Conservation (phyloP, 352 stramenopile species). For the Heterotrichella gracilis region DNA sequence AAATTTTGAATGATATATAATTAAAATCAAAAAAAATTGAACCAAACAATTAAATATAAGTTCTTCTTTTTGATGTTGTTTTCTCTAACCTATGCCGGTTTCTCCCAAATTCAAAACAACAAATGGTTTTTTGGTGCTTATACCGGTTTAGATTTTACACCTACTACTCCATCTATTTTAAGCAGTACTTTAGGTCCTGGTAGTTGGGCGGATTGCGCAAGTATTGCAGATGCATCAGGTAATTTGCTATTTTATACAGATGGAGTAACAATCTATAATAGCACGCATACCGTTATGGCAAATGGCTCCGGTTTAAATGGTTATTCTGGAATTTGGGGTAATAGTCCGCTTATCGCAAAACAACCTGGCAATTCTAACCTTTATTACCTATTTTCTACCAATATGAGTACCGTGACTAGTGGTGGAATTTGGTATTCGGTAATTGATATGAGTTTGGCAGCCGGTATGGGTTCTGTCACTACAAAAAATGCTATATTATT, state of each 20-base stretch:
- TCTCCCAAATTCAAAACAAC: not conserved
- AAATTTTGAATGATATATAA: no score
- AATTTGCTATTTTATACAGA: conserved; percentile 6
- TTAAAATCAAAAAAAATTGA: no score
- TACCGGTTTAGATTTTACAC: not conserved
- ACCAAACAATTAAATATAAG: no score
- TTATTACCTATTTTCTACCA: not conserved
- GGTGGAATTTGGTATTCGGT: not conserved
- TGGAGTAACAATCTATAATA: not conserved
- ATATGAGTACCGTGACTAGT: no score
- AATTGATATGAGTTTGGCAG: not conserved
- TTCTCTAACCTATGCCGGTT: no score
- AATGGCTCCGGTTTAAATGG: not conserved
- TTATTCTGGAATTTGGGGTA: not conserved
- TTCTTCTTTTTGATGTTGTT: no score
- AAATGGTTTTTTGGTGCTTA: not conserved
- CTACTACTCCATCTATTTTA: not conserved
- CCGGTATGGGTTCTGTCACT: not conserved
- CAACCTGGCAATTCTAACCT: not conserved
- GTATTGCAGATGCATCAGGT: not conserved
- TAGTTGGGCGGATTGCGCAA: not conserved
- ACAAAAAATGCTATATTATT: not conserved
- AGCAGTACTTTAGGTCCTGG: not conserved
- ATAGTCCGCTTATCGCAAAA: no score
- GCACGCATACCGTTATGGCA: not conserved